phyloP scores from a whole-genome alignment of 192 early-diverging fungal species.

The Coemansia javaensis region DNA sequence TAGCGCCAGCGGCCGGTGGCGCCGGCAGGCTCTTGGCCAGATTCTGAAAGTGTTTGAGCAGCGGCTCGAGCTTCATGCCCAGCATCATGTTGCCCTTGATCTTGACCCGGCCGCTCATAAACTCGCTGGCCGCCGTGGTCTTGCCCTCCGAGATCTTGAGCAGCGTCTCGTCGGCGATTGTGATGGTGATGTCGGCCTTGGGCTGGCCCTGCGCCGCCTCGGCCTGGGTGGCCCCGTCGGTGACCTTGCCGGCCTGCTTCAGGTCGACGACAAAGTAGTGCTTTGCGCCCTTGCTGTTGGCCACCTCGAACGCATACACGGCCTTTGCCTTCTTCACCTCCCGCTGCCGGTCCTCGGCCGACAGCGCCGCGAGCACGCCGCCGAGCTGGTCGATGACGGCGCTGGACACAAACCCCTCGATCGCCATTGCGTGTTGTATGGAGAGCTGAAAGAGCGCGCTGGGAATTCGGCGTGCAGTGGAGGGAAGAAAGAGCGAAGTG shows the following conservation, averaged over 20 bases:
- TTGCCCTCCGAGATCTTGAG: slow-evolving; percentile 78
- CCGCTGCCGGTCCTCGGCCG: slow-evolving; percentile 43
- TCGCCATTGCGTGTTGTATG: slow-evolving; percentile 16
- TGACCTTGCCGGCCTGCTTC: slow-evolving; percentile 68
- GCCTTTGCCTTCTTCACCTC: slow-evolving; percentile 63
- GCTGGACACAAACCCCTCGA: slow-evolving; percentile 38
- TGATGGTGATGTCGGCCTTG: slow-evolving; percentile 76
- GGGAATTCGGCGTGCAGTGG: background rate
- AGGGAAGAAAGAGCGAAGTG: background rate
- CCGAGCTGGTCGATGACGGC: slow-evolving; percentile 45
- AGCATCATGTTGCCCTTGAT: slow-evolving; percentile 72
- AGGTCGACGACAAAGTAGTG: slow-evolving; percentile 83
- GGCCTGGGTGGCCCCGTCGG: slow-evolving; percentile 50
- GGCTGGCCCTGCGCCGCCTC: slow-evolving; percentile 55
- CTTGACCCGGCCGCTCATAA: slow-evolving; percentile 90
- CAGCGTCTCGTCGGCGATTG: slow-evolving; percentile 72
- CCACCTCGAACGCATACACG: slow-evolving; percentile 81
- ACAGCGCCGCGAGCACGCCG: slow-evolving; percentile 21
- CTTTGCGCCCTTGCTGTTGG: slow-evolving; percentile 60
- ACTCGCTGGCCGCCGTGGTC: slow-evolving; percentile 84
- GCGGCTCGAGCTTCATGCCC: slow-evolving; percentile 64
- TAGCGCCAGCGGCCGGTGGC: background rate
- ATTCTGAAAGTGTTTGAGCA: slow-evolving; percentile 57
- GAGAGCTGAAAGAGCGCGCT: background rate
- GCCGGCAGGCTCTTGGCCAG: slow-evolving; percentile 43